phyloP scores from a whole-genome alignment of 164 flowering plant species.

The Stephania cephalantha region DNA sequence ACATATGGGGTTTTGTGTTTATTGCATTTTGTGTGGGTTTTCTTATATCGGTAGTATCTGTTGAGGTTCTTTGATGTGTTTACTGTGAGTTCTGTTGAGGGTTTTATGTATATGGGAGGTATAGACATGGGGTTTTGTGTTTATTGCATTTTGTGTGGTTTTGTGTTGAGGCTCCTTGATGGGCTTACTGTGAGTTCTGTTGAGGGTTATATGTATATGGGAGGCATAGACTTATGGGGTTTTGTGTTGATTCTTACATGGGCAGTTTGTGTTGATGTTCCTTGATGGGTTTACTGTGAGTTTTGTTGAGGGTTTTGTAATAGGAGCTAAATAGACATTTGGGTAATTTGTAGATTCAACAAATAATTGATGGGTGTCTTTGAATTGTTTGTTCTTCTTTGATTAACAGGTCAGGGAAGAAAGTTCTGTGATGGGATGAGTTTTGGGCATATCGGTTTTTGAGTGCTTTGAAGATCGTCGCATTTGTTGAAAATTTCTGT shows the following conservation, averaged over 20 bases:
- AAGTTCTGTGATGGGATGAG: constrained; percentile 6
- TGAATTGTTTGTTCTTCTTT: not conserved
- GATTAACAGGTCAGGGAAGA: constrained; percentile 6
- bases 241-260: too few species aligned
- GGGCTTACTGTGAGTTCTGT: not conserved
- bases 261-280: too few species aligned
- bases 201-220: not conserved
- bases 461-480: not conserved
- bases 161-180: not conserved
- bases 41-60: too few species aligned
- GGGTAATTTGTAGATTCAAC: not conserved
- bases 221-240: too few species aligned
- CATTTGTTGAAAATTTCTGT: not conserved
- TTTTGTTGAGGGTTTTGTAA: not conserved
- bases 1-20: too few species aligned
- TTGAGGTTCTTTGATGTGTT: too few species aligned
- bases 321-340: not conserved
- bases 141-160: not conserved
- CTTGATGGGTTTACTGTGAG: too few species aligned
- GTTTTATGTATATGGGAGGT: not conserved
- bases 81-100: not conserved
- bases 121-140: not conserved
- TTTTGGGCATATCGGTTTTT: constrained; percentile 1
- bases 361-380: not conserved
- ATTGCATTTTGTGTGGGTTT: too few species aligned